These are phyloP conservation scores for Viridothelium virens DNA, from an alignment of 495 filamentous ascomycete species.

Conservation along the genomic window DNA sequence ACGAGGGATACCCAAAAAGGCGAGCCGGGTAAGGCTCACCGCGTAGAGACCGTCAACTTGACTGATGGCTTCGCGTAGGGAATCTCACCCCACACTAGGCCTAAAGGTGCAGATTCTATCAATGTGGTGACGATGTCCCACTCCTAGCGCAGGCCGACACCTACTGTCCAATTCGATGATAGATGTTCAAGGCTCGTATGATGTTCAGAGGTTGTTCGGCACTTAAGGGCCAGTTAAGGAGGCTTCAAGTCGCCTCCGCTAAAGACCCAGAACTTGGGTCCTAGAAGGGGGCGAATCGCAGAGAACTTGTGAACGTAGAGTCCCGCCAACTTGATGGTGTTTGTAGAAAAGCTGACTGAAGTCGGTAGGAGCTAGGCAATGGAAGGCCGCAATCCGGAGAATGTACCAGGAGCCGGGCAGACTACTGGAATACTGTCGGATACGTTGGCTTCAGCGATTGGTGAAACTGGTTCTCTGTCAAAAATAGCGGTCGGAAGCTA, in stretches of 20 bases:
- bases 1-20: slow-evolving; percentile 16
- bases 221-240: slow-evolving; percentile 69
- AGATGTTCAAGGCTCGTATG: background rate
- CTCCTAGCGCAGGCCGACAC: background rate
- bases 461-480: background rate
- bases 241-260: slow-evolving; percentile 94
- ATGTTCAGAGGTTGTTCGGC: slow-evolving; percentile 17
- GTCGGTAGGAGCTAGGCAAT: background rate
- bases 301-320: slow-evolving; percentile 65
- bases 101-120: slow-evolving; percentile 18
- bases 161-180: slow-evolving; percentile 1
- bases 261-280: slow-evolving; percentile 86
- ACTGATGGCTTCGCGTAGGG: slow-evolving; percentile 37
- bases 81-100: slow-evolving; percentile 41
- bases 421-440: background rate
- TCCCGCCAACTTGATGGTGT: slow-evolving; percentile 95
- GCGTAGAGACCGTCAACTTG: slow-evolving; percentile 31
- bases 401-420: background rate
- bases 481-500: background rate
- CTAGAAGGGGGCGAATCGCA: slow-evolving; percentile 85
- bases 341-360: slow-evolving; percentile 20
- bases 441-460: background rate
- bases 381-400: too few relatives aligned
- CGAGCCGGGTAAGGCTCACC: slow-evolving; percentile 38
- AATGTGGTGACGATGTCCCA: background rate